A percentile compares a stretch with the other conserved stretches of the same genome.
Conservation (phyloP, 2,329 filamentous ascomycete species). For the Metarhizium sp. region DNA sequence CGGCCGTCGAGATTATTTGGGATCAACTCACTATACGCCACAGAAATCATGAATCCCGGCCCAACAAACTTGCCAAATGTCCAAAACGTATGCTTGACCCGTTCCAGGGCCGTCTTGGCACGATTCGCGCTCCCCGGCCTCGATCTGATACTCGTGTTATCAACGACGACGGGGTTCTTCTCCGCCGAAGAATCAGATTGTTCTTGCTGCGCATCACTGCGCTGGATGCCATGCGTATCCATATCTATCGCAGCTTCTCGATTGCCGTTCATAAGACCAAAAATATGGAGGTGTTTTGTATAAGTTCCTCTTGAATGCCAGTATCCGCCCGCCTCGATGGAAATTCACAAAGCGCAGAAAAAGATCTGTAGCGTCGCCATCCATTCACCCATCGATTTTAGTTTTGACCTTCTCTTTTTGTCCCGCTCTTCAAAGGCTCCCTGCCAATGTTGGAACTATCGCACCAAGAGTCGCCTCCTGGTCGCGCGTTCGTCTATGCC, state of each 20-base stretch:
- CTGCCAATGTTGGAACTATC: background rate
- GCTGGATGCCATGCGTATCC: background rate
- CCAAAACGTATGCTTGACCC: conserved; percentile 10
- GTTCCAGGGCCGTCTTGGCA: conserved; percentile 6
- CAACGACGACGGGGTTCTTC: background rate
- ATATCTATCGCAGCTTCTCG: background rate
- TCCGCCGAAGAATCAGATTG: background rate
- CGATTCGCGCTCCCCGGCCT: background rate
- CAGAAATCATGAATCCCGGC: conserved; percentile 56
- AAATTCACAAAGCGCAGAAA: background rate
- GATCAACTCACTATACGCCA: conserved; percentile 42
- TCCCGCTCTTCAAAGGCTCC: background rate
- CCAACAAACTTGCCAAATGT: conserved; percentile 42
- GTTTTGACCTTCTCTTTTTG: background rate
- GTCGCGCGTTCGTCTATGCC: background rate
- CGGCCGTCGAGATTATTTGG: too few species aligned
- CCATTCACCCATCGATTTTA: background rate
- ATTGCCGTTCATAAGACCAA: background rate
- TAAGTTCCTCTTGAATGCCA: background rate
- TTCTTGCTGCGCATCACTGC: background rate
- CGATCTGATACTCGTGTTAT: background rate
- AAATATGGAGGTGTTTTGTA: background rate
- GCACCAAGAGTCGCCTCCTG: background rate
- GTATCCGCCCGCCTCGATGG: background rate
- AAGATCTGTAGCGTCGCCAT: background rate